phyloP scores from a whole-genome alignment of 352 stramenopile species.

The Aphanomyces cochlioides region DNA sequence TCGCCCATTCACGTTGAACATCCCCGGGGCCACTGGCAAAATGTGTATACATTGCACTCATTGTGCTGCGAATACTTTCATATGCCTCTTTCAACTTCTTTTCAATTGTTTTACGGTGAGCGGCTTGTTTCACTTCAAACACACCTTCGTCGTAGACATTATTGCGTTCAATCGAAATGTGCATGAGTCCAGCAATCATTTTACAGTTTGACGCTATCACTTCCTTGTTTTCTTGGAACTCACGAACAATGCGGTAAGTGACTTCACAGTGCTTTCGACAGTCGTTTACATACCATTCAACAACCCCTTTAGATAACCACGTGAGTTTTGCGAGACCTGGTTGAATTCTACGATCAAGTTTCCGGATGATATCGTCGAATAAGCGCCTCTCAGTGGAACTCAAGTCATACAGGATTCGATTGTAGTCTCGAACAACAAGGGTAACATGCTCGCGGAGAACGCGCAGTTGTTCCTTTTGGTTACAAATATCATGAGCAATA shows the following conservation, averaged over 20 bases:
- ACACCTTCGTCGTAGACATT: slow-evolving; percentile 91
- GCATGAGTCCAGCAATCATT: slow-evolving; percentile 80
- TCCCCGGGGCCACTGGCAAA: slow-evolving; percentile 86
- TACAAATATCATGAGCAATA: slow-evolving; percentile 93
- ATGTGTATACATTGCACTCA: slow-evolving; percentile 89
- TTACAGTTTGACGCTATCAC: slow-evolving; percentile 86
- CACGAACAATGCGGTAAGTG: slow-evolving; percentile 85
- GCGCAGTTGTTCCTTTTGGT: slow-evolving; percentile 89
- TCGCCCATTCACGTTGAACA: slow-evolving; percentile 91
- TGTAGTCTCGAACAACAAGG: slow-evolving; percentile 94
- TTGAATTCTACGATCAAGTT: slow-evolving; percentile 90
- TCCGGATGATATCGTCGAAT: slow-evolving; percentile 93
- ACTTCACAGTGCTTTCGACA: slow-evolving; percentile 86
- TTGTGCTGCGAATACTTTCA: slow-evolving; percentile 82
- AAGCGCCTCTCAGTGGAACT: slow-evolving; percentile 85
- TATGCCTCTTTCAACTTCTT: slow-evolving; percentile 73
- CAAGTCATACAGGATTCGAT: slow-evolving; percentile 91
- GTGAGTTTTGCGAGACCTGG: slow-evolving; percentile 91
- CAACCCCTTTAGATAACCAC: slow-evolving; percentile 89
- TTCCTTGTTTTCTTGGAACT: slow-evolving; percentile 88
- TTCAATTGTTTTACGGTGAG: slow-evolving; percentile 83
- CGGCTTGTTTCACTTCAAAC: slow-evolving; percentile 89
- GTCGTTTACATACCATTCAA: slow-evolving; percentile 90
- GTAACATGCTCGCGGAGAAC: slow-evolving; percentile 92
- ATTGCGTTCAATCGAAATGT: slow-evolving; percentile 92